Conservation (phyloP, 2,329 filamentous ascomycete genomes). For the Phaeosphaeriaceae sp. region DNA sequence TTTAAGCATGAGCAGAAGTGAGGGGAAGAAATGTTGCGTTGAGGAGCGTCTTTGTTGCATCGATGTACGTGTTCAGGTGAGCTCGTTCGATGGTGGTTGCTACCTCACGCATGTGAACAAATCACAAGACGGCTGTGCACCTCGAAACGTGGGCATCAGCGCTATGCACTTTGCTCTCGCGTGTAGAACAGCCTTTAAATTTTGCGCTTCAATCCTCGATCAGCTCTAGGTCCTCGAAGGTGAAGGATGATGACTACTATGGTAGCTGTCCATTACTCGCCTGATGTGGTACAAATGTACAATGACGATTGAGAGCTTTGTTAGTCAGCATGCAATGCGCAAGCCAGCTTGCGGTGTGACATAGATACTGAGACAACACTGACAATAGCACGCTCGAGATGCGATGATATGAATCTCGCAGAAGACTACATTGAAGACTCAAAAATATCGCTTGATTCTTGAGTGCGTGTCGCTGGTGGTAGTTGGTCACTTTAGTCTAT, state of each 20-base stretch:
- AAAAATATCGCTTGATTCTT: too few relatives aligned
- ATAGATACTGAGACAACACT: not conserved
- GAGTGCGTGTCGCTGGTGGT: too few relatives aligned
- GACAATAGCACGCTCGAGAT: too few relatives aligned
- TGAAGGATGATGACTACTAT: not conserved
- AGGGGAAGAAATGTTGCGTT: not conserved
- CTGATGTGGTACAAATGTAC: not conserved
- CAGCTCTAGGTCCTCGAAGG: not conserved
- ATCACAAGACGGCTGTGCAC: conserved; percentile 25
- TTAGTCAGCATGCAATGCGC: conserved; percentile 27
- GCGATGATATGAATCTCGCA: not conserved
- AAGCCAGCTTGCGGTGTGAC: not conserved
- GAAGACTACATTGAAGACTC: not conserved
- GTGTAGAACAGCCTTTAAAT: too few relatives aligned
- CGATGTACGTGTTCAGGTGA: conserved; percentile 29
- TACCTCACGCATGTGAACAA: conserved; percentile 38
- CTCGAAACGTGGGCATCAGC: not conserved
- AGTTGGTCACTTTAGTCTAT: too few relatives aligned
- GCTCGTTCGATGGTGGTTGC: conserved; percentile 16
- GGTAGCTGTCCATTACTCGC: not conserved
- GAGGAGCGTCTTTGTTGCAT: conserved; percentile 3
- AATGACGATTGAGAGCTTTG: conserved; percentile 10
- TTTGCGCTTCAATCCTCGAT: not conserved
- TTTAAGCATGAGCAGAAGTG: conserved; percentile 5
- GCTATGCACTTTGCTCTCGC: not conserved